Evolutionary conservation across 2,329 filamentous ascomycete species (phyloP).

Genomic region (Knoxdaviesia proteae): DNA sequence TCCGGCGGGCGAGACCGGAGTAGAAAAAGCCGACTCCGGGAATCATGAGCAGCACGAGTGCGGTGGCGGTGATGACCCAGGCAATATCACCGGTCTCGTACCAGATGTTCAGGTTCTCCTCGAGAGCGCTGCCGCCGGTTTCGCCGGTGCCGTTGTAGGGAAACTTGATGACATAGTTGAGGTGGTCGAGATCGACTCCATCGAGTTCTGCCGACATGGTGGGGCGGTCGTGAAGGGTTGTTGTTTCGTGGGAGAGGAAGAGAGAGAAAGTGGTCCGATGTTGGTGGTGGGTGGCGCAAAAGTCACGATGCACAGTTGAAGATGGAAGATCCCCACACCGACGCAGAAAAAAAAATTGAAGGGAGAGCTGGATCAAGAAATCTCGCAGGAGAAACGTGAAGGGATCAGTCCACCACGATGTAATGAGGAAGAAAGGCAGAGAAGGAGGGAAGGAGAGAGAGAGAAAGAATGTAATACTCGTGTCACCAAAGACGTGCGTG

Average conservation of each 20-base stretch:
- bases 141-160: slow-evolving; percentile 43
- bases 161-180: slow-evolving; percentile 23
- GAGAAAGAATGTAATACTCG: slow-evolving; percentile 1
- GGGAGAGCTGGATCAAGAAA: background rate
- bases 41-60: slow-evolving; percentile 78
- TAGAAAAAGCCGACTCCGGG: slow-evolving; percentile 92
- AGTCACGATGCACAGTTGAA: background rate
- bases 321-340: background rate
- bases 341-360: background rate
- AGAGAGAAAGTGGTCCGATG: background rate
- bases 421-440: background rate
- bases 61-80: slow-evolving; percentile 66
- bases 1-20: slow-evolving; percentile 70
- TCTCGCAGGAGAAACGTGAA: background rate
- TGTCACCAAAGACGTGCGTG: background rate
- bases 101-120: slow-evolving; percentile 54
- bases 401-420: too few species aligned
- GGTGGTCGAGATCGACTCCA: slow-evolving; percentile 19
- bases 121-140: slow-evolving; percentile 47
- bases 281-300: background rate
- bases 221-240: background rate
- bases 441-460: background rate
- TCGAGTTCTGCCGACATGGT: slow-evolving; percentile 9
- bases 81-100: slow-evolving; percentile 68
- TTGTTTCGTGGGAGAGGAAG: background rate